Base-by-base conservation (phyloP, 106 monocot genomes). In the Dioscorea dumetorum region DNA sequence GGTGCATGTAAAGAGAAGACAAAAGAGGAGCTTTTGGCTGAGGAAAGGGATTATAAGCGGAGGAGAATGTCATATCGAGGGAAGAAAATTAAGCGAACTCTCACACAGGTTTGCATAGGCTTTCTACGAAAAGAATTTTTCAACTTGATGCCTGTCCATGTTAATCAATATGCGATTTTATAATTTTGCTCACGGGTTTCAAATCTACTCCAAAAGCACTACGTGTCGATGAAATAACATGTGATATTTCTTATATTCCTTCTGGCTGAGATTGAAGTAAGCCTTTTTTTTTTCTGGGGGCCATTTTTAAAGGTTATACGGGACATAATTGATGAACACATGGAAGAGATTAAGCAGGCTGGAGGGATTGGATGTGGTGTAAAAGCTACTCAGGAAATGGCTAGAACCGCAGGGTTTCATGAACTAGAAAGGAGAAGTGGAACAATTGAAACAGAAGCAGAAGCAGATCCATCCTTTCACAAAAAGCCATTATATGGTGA, bases 11-110 rank as follows among this genome's bases (percentile, higher is more conserved):
- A 68, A 74, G 51, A 73, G 32, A 99, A 93, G 68, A 90, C 92
- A 49, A 93, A 63, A 67, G 97, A 99, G 71, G 92, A 99, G 75
- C 71, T 92, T 13, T 81, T 99, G 79, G 97, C 97, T 72, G 92
- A 92, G 73, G 97, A 92, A 76, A 84, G 97, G 60, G 97, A 99
- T 82, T 99, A 99, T 71, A 99, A 99, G 61, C 77, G 97, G 60
- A 87, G 97, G 74, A 84, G 97, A 79, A 85, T 75, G 73, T 99
- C 92, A 22, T 99, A 99, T 72, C 97, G 97, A 69, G 97, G 97
- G 33, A 99, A 93, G 87, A 99, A 89, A 70, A 79, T 74, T 65
- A 99, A 93, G 72, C 80, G 92, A 83, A 87, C 74, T 66, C 78
- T 82, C 51, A 79, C 73, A 57, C 79, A 93, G 92, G 95, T 95